Evolutionary conservation across 768 basidiomycete genomes (phyloP), one percentile per base, ranked within the genome.

Genomic region (Cytidiella melzeri): DNA sequence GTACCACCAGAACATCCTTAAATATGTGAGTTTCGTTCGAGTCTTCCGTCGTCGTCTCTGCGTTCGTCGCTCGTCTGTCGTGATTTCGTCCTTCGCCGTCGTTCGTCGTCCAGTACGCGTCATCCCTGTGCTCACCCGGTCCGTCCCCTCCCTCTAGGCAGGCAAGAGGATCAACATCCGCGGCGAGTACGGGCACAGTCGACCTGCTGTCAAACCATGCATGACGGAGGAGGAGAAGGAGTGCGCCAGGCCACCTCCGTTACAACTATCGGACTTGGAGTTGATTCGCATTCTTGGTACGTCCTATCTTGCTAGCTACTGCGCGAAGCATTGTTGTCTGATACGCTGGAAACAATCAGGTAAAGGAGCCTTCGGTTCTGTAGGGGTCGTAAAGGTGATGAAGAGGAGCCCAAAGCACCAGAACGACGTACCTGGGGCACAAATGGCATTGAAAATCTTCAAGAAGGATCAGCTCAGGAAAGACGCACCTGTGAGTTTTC

Each of bases 311-410:
- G 24, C 19, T 28, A 9, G 7, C 30, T 15, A 34, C 30, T 34
- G 30, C 15, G 7, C 9, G 30, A 34, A 34, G 30, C 15, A 7
- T 7, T 15, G 45, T 46, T 4, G 12, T 25, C 15, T 27, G 20
- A 20, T 45, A 27, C 26, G 44, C 24, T 13, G n/a, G n/a, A n/a
- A n/a, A n/a, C n/a, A n/a, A n/a, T n/a, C 25, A 47, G 47, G 47
- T 4, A 27, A 1, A 5, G 47, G 47, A 6, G 26, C n/a, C 7
- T 48, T 34, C 40, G 47, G 47, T 19, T 4, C 9, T n/a, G 47
- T 41, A 4, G n/a, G 13, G 4, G 47, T 30, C 25, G 47, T 42
- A 28, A 38, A 40, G 13, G 47, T 41, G 25, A 28, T 38, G 15
- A 34, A 26, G n/a, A 41, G 39, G 19, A 20, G 28, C n/a, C 25